These are phyloP conservation scores for Termitomyces sp. DNA, from an alignment of 768 basidiomycete species.

Conservation along the genomic window DNA sequence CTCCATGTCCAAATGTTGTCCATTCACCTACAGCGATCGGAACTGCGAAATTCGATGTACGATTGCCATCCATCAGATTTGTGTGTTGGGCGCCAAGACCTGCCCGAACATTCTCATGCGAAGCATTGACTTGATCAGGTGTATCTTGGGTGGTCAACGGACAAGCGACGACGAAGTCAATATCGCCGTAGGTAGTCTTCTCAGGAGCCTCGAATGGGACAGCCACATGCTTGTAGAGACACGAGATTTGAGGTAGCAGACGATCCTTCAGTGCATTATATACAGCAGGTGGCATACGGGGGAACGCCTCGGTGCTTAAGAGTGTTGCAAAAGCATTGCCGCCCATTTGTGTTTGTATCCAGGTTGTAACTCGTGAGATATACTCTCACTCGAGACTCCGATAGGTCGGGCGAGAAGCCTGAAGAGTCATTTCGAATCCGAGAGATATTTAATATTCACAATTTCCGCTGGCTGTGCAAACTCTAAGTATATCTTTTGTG, in stretches of 20 bases:
- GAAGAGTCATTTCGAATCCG: background rate
- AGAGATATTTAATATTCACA: background rate
- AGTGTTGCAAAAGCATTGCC: conserved; percentile 58
- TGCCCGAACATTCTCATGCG: background rate
- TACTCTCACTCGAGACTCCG: background rate
- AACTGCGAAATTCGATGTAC: conserved; percentile 63
- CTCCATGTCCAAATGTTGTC: conserved; percentile 21
- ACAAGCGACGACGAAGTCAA: conserved; percentile 60
- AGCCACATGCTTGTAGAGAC: conserved; percentile 45
- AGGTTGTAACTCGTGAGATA: background rate
- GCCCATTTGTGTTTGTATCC: conserved; percentile 49
- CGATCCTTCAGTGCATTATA: conserved; percentile 49
- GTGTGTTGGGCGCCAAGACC: background rate
- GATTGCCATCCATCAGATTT: conserved; percentile 17
- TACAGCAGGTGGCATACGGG: conserved; percentile 52
- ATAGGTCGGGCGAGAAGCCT: background rate
- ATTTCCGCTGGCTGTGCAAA: background rate
- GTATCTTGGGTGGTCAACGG: conserved; percentile 24
- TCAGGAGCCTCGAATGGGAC: conserved; percentile 61
- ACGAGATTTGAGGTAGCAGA: conserved; percentile 32
- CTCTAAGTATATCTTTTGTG: background rate
- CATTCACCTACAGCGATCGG: conserved; percentile 35
- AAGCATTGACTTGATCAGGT: conserved; percentile 19
- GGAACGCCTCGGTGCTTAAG: conserved; percentile 43
- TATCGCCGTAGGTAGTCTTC: conserved; percentile 61